Evolutionary conservation across 1,139 yeast genomes (phyloP), one percentile per base, ranked within the genome.

Genomic region (Taiozyma sp.): DNA sequence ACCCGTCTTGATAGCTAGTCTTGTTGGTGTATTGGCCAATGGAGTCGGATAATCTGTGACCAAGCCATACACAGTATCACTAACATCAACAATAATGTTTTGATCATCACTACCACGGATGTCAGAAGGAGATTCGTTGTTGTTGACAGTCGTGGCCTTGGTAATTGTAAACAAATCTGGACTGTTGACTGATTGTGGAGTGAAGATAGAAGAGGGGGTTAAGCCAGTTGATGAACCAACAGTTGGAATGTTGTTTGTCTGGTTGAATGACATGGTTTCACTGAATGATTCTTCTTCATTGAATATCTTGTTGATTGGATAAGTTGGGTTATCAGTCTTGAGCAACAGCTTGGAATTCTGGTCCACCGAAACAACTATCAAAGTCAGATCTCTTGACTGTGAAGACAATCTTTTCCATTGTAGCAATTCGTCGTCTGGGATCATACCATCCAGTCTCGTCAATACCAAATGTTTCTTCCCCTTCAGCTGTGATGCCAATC

Each of bases 351-450:
- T 82, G 0, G 95, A 82, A 39, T 79, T 74, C 44, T 79, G 75
- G 57, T 83, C 85, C 0, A 87, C 89, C 13, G 93, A 83, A n/a
- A 86, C 74, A 19, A 89, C 90, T 41, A 89, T 80, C 62, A 87
- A 71, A 2, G 87, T 81, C 23, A 87, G 69, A 41, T 81, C 85
- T 57, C 84, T 82, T 50, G 80, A 77, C 55, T 79, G 79, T 29
- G 75, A 71, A 34, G 90, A 83, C 41, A 86, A 69, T 52, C 90
- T 69, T 63, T 87, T 83, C 92, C 93, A 84, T 62, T 85, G 89
- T 48, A 85, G 75, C 50, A 87, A 69, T 62, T 87, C 95, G 64
- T 86, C 93, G 65, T 87, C 95, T 0, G 92, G 90, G 44, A 87
- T 79, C 51, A 85, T 79, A 57, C 87, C 86, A 60, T 83, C 84